Percentiles rank a stretch among this genome's conserved stretches.
phyloP scores from a whole-genome alignment of 2,329 filamentous ascomycete species.

The Bipolaris zeicola region DNA sequence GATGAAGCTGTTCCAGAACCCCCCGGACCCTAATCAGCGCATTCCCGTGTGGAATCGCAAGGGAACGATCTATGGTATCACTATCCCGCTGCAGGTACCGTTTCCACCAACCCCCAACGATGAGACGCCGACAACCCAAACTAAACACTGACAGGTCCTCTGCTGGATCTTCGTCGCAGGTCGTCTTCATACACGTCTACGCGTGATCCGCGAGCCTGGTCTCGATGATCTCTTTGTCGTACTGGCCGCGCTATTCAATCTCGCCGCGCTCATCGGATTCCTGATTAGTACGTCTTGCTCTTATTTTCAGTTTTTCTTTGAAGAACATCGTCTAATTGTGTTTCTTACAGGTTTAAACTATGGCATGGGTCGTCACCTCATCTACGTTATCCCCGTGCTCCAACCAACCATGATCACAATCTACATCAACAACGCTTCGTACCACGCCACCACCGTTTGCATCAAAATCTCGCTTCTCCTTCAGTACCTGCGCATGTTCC shows the following conservation, averaged over 20 bases:
- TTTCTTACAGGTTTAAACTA: slow-evolving; percentile 24
- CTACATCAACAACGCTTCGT: slow-evolving; percentile 35
- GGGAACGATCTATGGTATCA: slow-evolving; percentile 32
- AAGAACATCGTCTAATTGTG: slow-evolving; percentile 6
- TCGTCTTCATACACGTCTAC: slow-evolving; percentile 36
- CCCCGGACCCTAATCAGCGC: slow-evolving; percentile 32
- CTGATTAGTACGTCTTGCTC: slow-evolving; percentile 23
- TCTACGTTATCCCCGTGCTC: slow-evolving; percentile 21
- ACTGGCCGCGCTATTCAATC: slow-evolving; percentile 32
- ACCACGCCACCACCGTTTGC: slow-evolving; percentile 35
- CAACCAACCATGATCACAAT: slow-evolving; percentile 27
- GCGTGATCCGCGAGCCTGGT: slow-evolving; percentile 36
- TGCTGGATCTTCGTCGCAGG: slow-evolving; percentile 33
- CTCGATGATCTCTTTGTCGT: slow-evolving; percentile 45
- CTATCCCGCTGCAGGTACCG: slow-evolving; percentile 37
- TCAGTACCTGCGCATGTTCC: slow-evolving; percentile 44
- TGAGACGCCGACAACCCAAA: not conserved
- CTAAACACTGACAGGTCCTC: slow-evolving; percentile 27
- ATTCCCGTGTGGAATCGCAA: slow-evolving; percentile 29
- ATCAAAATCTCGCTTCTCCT: slow-evolving; percentile 45
- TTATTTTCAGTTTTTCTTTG: not conserved
- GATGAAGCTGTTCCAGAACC: slow-evolving; percentile 22
- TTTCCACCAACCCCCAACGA: not conserved
- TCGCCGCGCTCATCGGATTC: slow-evolving; percentile 27
- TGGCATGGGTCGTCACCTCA: slow-evolving; percentile 42